Conservation (phyloP, 1,284 basidiomycete genomes). For the Heterobasidion irregulare region DNA sequence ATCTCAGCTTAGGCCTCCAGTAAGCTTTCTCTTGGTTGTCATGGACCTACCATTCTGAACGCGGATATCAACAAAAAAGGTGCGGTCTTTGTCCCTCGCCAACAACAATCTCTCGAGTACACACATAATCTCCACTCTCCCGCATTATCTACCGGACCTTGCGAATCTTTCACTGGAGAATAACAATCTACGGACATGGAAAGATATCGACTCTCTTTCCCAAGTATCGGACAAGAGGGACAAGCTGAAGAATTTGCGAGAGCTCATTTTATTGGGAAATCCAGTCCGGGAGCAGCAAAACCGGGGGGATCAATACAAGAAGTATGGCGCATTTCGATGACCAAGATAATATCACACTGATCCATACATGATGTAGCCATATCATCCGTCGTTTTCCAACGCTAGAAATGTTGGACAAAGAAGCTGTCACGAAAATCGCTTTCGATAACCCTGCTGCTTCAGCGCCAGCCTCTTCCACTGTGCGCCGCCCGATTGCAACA, state of each 20-base stretch:
- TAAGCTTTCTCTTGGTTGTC: conserved; percentile 22
- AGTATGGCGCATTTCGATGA: conserved; percentile 28
- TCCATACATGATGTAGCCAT: conserved; percentile 37
- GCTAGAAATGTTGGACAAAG: conserved; percentile 67
- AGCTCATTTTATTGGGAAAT: conserved; percentile 76
- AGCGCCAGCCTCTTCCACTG: conserved; percentile 28
- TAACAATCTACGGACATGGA: conserved; percentile 59
- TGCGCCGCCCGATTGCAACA: conserved; percentile 35
- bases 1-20: conserved; percentile 67
- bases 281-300: conserved; percentile 62
- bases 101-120: conserved; percentile 44
- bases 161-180: conserved; percentile 77
- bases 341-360: neutral
- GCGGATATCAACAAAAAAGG: conserved; percentile 27
- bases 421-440: conserved; percentile 63
- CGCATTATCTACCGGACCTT: conserved; percentile 64
- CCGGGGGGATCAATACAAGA: conserved; percentile 50
- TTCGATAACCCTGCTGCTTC: conserved; percentile 56
- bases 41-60: conserved; percentile 5
- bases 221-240: conserved; percentile 39
- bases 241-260: conserved; percentile 56
- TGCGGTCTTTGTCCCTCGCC: conserved; percentile 70
- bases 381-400: conserved; percentile 63
- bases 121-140: conserved; percentile 44
- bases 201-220: conserved; percentile 56